Evolutionary conservation across 176 grass and related monocot genomes (phyloP).

Genomic region (Lolium rigidum): DNA sequence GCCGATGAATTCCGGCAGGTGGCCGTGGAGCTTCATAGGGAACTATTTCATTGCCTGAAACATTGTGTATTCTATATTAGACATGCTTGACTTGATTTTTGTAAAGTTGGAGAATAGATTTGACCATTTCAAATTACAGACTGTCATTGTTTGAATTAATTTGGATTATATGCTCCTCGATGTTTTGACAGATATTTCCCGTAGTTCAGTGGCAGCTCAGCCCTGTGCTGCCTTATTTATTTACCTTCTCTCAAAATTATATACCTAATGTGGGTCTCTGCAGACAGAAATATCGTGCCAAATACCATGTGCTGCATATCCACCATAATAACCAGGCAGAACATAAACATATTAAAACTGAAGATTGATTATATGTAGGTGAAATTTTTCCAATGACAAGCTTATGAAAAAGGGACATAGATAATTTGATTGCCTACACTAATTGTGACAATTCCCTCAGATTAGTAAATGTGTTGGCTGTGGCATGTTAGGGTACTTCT

Average conservation of each 20-base stretch:
- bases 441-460: slow-evolving; percentile 14
- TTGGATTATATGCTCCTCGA: slow-evolving; percentile 15
- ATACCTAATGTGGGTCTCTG: neutral
- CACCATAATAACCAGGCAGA: slow-evolving; percentile 3
- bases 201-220: slow-evolving; percentile 1
- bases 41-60: slow-evolving; percentile 95
- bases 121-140: slow-evolving; percentile 17
- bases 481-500: slow-evolving; percentile 24
- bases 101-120: slow-evolving; percentile 18
- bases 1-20: slow-evolving; percentile 85
- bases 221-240: slow-evolving; percentile 14
- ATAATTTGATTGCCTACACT: neutral
- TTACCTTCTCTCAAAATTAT: neutral
- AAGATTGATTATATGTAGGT: slow-evolving; percentile 12
- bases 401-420: neutral
- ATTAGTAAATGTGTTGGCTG: neutral
- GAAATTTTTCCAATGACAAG: neutral
- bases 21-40: slow-evolving; percentile 76
- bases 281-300: neutral
- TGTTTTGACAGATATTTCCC: slow-evolving; percentile 11
- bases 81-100: slow-evolving; percentile 19
- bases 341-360: neutral
- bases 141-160: slow-evolving; percentile 29
- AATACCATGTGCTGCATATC: slow-evolving; percentile 26
- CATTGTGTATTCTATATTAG: slow-evolving; percentile 55